A percentile compares a stretch with the other conserved stretches of the same genome.
These are phyloP conservation scores for Fusarium proliferatum DNA, from an alignment of 2,329 filamentous ascomycete genomes.

Conservation along the genomic window DNA sequence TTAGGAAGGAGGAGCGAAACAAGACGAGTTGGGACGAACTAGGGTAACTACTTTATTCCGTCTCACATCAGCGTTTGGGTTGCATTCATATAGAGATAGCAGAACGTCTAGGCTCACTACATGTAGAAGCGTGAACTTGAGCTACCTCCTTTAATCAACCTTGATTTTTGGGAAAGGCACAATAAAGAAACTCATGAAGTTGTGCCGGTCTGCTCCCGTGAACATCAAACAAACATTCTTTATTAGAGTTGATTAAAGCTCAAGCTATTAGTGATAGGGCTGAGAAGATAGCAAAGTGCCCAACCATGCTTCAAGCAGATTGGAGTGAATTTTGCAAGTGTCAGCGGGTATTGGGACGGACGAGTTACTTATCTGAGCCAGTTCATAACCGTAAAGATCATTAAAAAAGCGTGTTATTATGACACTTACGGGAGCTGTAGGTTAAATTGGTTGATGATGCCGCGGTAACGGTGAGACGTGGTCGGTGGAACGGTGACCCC, in stretches of 20 bases:
- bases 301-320: neutral
- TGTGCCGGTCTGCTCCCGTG: too few species aligned
- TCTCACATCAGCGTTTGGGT: conserved; percentile 3
- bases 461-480: neutral
- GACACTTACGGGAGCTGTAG: neutral
- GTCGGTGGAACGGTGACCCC: conserved; percentile 4
- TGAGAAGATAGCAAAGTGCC: neutral
- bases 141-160: too few species aligned
- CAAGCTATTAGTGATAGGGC: neutral
- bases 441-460: neutral
- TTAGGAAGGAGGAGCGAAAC: neutral
- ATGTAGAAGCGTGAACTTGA: too few species aligned
- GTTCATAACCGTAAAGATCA: neutral
- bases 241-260: neutral
- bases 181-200: too few species aligned
- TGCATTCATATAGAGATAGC: neutral
- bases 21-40: neutral
- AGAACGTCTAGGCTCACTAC: too few species aligned
- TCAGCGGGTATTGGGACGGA: neutral
- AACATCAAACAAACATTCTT: too few species aligned
- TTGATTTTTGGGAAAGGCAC: too few species aligned
- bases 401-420: neutral
- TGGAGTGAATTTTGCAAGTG: neutral
- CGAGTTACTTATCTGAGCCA: neutral
- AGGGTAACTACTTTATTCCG: neutral